phyloP scores from a whole-genome alignment of 2,329 filamentous ascomycete genomes.

The Beauveria rudraprayagi region DNA sequence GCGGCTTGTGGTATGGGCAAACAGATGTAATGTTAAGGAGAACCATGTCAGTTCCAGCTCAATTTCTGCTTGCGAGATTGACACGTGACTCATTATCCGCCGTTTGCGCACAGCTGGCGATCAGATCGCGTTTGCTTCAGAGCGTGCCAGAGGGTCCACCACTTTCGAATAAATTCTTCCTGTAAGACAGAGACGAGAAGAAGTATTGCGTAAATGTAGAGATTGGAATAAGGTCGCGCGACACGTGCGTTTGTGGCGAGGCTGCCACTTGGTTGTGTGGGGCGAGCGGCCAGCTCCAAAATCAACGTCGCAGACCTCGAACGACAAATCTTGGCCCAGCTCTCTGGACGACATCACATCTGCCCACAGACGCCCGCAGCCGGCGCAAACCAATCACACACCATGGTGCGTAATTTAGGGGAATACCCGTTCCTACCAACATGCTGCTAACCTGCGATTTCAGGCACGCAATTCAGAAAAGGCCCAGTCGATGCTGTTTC shows the following conservation, averaged over 20 bases:
- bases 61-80: neutral
- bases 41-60: constrained; percentile 3
- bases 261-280: neutral
- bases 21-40: neutral
- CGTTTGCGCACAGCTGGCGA: neutral
- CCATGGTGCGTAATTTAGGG: neutral
- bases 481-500: constrained; percentile 99
- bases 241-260: neutral
- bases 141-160: neutral
- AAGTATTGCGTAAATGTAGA: neutral
- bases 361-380: neutral
- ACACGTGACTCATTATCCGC: neutral
- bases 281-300: neutral
- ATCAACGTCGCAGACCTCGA: neutral
- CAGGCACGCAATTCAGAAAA: constrained; percentile 97
- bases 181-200: neutral
- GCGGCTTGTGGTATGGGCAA: neutral
- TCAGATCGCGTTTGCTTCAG: too few species aligned
- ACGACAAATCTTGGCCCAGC: neutral
- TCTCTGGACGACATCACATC: neutral
- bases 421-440: neutral
- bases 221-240: neutral
- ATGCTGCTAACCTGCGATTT: constrained; percentile 7
- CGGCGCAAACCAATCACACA: neutral
- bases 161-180: neutral